Conservation (phyloP, 495 filamentous ascomycete species). For the Aspergillus sclerotioniger region DNA sequence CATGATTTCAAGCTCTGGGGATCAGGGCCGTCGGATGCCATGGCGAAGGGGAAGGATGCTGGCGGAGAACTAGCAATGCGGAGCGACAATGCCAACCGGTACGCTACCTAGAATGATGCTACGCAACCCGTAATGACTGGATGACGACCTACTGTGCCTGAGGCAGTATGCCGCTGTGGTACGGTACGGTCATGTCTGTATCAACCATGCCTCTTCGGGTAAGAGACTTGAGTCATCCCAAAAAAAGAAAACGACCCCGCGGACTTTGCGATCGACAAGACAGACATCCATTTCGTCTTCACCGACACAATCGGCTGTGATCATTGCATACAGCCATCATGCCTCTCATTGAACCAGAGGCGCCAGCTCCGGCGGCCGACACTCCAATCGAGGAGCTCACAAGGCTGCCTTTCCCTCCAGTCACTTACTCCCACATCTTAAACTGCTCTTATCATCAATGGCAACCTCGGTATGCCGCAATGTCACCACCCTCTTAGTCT, state of each 20-base stretch:
- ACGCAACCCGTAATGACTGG: constrained; percentile 4
- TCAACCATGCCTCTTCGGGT: constrained; percentile 10
- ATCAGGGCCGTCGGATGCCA: constrained; percentile 59
- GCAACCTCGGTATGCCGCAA: constrained; percentile 58
- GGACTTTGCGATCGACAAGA: constrained; percentile 2
- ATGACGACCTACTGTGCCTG: constrained; percentile 18
- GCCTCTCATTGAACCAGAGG: constrained; percentile 34
- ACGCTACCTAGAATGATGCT: not conserved
- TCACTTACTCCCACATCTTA: constrained; percentile 80
- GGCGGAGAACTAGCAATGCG: constrained; percentile 11
- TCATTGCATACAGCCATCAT: constrained; percentile 16
- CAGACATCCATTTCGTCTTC: not conserved
- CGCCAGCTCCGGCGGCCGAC: constrained; percentile 12
- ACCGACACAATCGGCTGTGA: not conserved
- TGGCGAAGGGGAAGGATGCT: constrained; percentile 27
- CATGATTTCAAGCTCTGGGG: constrained; percentile 58
- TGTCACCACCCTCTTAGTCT: not conserved
- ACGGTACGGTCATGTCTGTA: constrained; percentile 10
- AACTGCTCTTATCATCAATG: constrained; percentile 93
- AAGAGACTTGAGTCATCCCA: constrained; percentile 14
- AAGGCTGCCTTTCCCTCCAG: constrained; percentile 72
- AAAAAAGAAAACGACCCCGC: constrained; percentile 13
- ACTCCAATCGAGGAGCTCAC: constrained; percentile 22
- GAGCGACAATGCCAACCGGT: constrained; percentile 1
- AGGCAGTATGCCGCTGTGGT: constrained; percentile 19